These are phyloP conservation scores for Trichoderma simmonsii DNA, from an alignment of 2,329 filamentous ascomycete species.

Conservation along the genomic window DNA sequence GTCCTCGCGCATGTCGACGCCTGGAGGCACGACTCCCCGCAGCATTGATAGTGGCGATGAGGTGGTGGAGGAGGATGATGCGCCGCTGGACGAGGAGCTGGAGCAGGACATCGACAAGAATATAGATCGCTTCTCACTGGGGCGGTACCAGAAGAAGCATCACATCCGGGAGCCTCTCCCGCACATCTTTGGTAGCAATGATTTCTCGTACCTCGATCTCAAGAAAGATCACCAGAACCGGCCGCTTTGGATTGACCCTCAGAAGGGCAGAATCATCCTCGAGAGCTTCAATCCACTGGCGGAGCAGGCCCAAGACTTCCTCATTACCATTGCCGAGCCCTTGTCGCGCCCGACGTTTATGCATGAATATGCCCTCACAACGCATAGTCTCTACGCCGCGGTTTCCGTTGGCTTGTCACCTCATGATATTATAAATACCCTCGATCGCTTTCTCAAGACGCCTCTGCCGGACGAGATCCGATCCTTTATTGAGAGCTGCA, in stretches of 20 bases:
- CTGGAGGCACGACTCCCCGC: slow-evolving; percentile 57
- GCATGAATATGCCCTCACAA: slow-evolving; percentile 89
- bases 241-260: slow-evolving; percentile 89
- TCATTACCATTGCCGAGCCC: slow-evolving; percentile 94
- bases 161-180: slow-evolving; percentile 43
- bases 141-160: slow-evolving; percentile 48
- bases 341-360: slow-evolving; percentile 84
- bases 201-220: slow-evolving; percentile 78
- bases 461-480: slow-evolving; percentile 77
- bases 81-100: slow-evolving; percentile 48
- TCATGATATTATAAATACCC: slow-evolving; percentile 82
- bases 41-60: slow-evolving; percentile 56
- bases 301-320: slow-evolving; percentile 83
- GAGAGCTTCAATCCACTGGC: slow-evolving; percentile 92
- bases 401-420: slow-evolving; percentile 91
- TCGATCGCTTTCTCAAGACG: slow-evolving; percentile 87
- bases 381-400: slow-evolving; percentile 91
- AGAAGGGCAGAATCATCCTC: slow-evolving; percentile 81
- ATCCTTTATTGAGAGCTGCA: slow-evolving; percentile 74
- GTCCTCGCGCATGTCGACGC: slow-evolving; percentile 57
- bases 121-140: slow-evolving; percentile 58
- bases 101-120: slow-evolving; percentile 56
- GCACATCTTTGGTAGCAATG: slow-evolving; percentile 50
- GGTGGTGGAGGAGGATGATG: slow-evolving; percentile 46
- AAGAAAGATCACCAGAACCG: slow-evolving; percentile 88